Evolutionary conservation across 768 basidiomycete genomes (phyloP), one percentile per base, ranked within the genome.

Genomic region (Naganishia vishniacii): DNA sequence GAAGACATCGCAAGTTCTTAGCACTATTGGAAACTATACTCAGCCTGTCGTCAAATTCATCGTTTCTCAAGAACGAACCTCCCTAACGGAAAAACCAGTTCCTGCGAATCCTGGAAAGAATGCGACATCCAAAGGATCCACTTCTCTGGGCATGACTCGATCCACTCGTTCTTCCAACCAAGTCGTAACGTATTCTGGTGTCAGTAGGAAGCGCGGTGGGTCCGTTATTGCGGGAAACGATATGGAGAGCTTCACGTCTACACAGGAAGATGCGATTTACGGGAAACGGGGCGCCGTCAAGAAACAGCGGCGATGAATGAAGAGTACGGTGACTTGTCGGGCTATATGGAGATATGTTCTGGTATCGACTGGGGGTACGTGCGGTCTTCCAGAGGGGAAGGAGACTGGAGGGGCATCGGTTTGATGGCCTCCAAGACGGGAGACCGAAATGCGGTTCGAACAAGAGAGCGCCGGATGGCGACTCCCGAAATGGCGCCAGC

Each of bases 211-310:
- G 37, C 28, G 53, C 16, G 53, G 34, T 23, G n/a, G 34, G 9
- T 56, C 53, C 3, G 26, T 40, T 4, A 6, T 56, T 1, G 53
- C 37, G 11, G 53, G 53, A 3, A 56, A 37, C 26, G 53, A 56
- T 29, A 56, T 56, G 32, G 53, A 56, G 26, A 56, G 53, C 23
- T 56, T 56, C 15, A 40, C 53, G 9, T 56, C 53, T 13, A 56
- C 53, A 5, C 53, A 56, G 37, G 53, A 56, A 56, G 53, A 56
- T 26, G 53, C 53, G 18, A 56, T 56, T 6, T 56, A 56, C 37
- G 53, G 53, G 32, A 56, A 40, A 20, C 32, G 53, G 20, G 34
- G 32, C 12, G 53, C 34, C 20, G 13, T 26, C 11, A 56, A 56
- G 53, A 56, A 56, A 18, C 53, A 56, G 37, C 53, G 53, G 40